Conservation (phyloP, 805 yeast genomes). For the fission yeast (Schizosaccharomyces pombe) region ASM294v3 CU329670.1:871001-871500, state of each 20-base stretch:
- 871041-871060: conserved; percentile 9
- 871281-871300: conserved; percentile 8
- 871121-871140: conserved; percentile 6
- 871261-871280: conserved; percentile 8
- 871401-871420: conserved; percentile 5
- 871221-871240: conserved; percentile 13
- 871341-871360: conserved; percentile 13
- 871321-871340: conserved; percentile 12
- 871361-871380: conserved; percentile 10
- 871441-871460: neutral
- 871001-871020: too few relatives aligned
- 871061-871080: conserved; percentile 13
- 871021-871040: neutral
- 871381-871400: conserved; percentile 9
- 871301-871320: conserved; percentile 11
- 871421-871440: neutral
- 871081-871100: conserved; percentile 10
- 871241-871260: conserved; percentile 12
- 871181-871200: conserved; percentile 13
- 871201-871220: conserved; percentile 12
- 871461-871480: conserved; percentile 3
- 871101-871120: neutral
- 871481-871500: conserved; percentile 12
- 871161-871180: conserved; percentile 14
- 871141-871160: conserved; percentile 9